Base-by-base conservation (phyloP, 345 rosid species). In the Cardamine chenopodiifolia region DNA sequence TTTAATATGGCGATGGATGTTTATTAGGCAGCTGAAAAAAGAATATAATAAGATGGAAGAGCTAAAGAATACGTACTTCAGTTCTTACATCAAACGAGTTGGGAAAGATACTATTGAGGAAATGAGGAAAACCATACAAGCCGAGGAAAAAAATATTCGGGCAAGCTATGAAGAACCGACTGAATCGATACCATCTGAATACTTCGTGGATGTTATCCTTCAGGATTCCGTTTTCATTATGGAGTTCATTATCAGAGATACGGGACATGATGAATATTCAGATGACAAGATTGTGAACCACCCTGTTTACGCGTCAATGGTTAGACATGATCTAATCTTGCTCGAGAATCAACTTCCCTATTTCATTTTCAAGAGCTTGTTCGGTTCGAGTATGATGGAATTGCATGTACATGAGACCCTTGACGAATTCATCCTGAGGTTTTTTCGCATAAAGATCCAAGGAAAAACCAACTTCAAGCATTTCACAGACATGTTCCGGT, bases 401-500 rank as follows among this genome's bases (percentile, higher is more conserved):
- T 8, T 18, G 2, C 0, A 1, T 18, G 6, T 2, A 17, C 0
- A 1, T 18, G 13, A 15, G 15, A 17, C 32, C 32, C 32, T 57
- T 31, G 62, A 57, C 14, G 1, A 1, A 1, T 2, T 11, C 9
- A 32, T 58, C 25, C 8, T 32, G 9, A 2, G 3, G 0, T 20
- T 1, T 5, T 52, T 52, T 52, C 0, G 8, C 56, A 0, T 22
- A 23, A 50, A 4, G 8, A 22, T 34, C 0, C 1, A 13, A 50
- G 11, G 1, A 2, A 5, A 25, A 2, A 19, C 15, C 54, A 39
- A 39, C 1, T 68, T 68, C 62, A 55, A 26, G 26, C 72, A 68
- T 68, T 54, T 68, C 62, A 68, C 62, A 25, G 39, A 68, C 62
- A 54, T 68, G 62, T 55, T 37, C 13, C 22, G 40, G 28, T 68